Evolutionary conservation across 352 stramenopile genomes (phyloP).

Genomic region (Globisporangium abappressorium): DNA sequence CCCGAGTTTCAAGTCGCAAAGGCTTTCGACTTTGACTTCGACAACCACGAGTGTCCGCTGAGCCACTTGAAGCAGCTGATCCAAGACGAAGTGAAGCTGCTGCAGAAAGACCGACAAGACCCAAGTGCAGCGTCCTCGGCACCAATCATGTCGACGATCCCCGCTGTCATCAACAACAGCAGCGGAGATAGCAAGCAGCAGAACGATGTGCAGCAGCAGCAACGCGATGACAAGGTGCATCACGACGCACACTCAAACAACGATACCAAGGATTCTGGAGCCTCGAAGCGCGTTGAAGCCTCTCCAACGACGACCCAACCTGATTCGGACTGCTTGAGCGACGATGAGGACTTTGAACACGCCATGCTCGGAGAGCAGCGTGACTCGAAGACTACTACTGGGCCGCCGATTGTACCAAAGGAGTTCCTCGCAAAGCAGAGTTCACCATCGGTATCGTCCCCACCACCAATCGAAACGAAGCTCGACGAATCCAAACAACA

Average conservation of each 20-base stretch:
- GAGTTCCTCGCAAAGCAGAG: slow-evolving; percentile 14
- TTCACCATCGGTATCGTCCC: neutral
- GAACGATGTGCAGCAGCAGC: neutral
- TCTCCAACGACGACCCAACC: slow-evolving; percentile 8
- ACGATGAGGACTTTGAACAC: slow-evolving; percentile 15
- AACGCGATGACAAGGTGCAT: neutral
- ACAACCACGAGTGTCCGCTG: slow-evolving; percentile 67
- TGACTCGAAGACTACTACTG: neutral
- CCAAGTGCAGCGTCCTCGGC: slow-evolving; percentile 4
- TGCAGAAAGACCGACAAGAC: slow-evolving; percentile 46
- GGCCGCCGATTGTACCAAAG: slow-evolving; percentile 10
- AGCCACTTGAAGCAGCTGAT: slow-evolving; percentile 63
- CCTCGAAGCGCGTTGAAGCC: slow-evolving; percentile 1
- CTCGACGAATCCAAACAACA: neutral
- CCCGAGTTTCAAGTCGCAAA: slow-evolving; percentile 62
- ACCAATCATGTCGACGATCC: slow-evolving; percentile 17
- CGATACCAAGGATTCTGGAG: neutral
- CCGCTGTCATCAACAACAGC: neutral
- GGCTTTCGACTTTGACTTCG: slow-evolving; percentile 83
- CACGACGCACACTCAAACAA: slow-evolving; percentile 2
- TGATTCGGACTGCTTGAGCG: slow-evolving; percentile 13
- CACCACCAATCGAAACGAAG: neutral
- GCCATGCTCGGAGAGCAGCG: slow-evolving; percentile 1
- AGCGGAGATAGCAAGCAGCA: neutral
- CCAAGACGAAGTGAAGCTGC: slow-evolving; percentile 69